Evolutionary conservation across 2,329 filamentous ascomycete genomes (phyloP), one percentile per base, ranked within the genome.

Genomic region (Periconia sp.): DNA sequence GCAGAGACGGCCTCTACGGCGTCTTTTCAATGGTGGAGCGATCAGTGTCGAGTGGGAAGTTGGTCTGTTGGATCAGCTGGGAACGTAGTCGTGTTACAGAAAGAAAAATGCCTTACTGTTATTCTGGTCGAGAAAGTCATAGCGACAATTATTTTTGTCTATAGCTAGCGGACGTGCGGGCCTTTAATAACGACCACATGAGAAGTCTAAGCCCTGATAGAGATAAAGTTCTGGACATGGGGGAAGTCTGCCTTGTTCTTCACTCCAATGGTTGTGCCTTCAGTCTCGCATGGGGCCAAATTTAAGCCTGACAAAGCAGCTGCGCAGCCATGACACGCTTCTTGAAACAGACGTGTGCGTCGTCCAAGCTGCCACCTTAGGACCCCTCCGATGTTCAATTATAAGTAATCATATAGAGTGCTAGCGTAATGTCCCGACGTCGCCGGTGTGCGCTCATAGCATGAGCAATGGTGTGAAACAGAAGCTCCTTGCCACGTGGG

Each of bases 401-500:
- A n/a, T n/a, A 9, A 13, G 19, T 26, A n/a, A 2, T 28, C 15
- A 28, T 4, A 13, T n/a, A 35, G 4, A 13, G 9, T 16, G 18
- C n/a, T 30, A 29, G 30, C 23, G 23, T n/a, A n/a, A n/a, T n/a
- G n/a, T n/a, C n/a, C n/a, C n/a, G n/a, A n/a, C n/a, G n/a, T n/a
- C n/a, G n/a, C n/a, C n/a, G n/a, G n/a, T n/a, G n/a, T n/a, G n/a
- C n/a, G n/a, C n/a, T 35, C 2, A 29, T 15, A 22, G 17, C 13
- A 10, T 19, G 1, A 29, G 19, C n/a, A 11, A 25, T 40, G 12
- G 56, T 42, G 56, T 66, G 50, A 63, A 58, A 64, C 57, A 56
- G 56, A 41, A 48, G 50, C 52, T 49, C 43, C 44, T 45, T 43
- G 37, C 60, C 57, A 61, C 61, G 61, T 65, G 60, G 52, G 41